phyloP scores from a whole-genome alignment of 495 filamentous ascomycete genomes.

The Daldinia grandis region DNA sequence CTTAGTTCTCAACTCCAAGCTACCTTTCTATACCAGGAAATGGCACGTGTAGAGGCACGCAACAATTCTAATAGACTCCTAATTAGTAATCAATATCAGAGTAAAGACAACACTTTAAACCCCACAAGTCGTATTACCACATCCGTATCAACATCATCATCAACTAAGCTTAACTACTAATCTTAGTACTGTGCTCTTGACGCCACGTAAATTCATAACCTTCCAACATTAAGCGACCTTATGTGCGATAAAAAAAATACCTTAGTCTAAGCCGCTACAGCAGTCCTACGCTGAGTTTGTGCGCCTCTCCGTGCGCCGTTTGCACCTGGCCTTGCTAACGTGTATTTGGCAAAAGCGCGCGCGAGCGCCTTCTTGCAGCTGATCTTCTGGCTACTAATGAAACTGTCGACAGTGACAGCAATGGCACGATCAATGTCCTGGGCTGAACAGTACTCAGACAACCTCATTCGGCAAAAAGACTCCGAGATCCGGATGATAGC shows the following conservation, averaged over 20 bases:
- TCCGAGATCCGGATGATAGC: slow-evolving; percentile 95
- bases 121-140: slow-evolving; percentile 3
- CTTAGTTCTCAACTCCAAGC: neutral
- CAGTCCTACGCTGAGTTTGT: slow-evolving; percentile 34
- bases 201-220: neutral
- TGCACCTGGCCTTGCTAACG: slow-evolving; percentile 57
- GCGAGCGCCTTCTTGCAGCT: slow-evolving; percentile 97
- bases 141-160: slow-evolving; percentile 28
- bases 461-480: slow-evolving; percentile 92
- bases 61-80: neutral
- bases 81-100: neutral
- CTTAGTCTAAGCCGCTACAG: slow-evolving; percentile 24
- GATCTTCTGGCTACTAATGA: slow-evolving; percentile 96
- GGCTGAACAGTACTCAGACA: slow-evolving; percentile 88
- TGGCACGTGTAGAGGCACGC: neutral
- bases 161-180: neutral
- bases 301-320: slow-evolving; percentile 20
- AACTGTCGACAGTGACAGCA: slow-evolving; percentile 94
- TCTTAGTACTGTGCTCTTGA: neutral
- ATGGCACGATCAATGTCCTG: slow-evolving; percentile 97
- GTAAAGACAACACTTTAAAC: slow-evolving; percentile 2
- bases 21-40: neutral
- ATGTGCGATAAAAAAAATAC: neutral
- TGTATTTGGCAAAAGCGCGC: slow-evolving; percentile 97
- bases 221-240: neutral